Evolutionary conservation across 192 early-diverging fungal species (phyloP), one percentile per base, ranked within the genome.

Genomic region (Backusella circina): DNA sequence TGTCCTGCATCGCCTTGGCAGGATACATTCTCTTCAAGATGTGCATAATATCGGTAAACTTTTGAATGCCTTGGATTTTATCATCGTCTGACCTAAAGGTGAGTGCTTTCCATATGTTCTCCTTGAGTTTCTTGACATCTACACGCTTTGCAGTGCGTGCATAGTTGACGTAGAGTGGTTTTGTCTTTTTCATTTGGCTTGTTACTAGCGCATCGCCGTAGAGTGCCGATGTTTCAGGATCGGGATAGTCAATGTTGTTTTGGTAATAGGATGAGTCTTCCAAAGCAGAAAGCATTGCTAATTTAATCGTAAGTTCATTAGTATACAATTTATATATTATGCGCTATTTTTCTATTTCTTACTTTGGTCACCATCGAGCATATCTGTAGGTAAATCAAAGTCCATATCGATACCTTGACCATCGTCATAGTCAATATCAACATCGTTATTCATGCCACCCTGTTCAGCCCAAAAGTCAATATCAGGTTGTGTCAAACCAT

Each of bases 111-210:
- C 97, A 99, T 28, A 99, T 85, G 79, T 98, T 99, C 47, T 99
- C 97, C 81, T 99, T 99, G 64, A 99, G 87, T 75, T 90, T 91
- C 84, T 94, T 95, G 28, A 99, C 95, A 82, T 99, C 96, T 10
- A 98, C 94, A 36, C 93, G 89, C 86, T 99, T 99, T 73, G 95
- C 95, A 30, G 89, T 89, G 69, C 89, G 89, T 36, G 96, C 93
- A 79, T 93, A 98, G 77, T 91, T 94, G 75, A 94, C 86, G 71
- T 86, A 87, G 28, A 87, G 78, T 31, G 92, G 88, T 73, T 92
- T 92, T 80, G 88, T 85, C 8, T 88, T 84, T 77, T 91, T 94
- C 39, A 82, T 31, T 71, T 73, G 77, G 33, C 77, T 74, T 10
- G 82, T 67, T 5, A 71, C 77, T 0, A 82, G 66, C 4, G 73